Evolutionary conservation across 345 rosid species (phyloP).

Genomic region (Geranium rotundifolium): DNA sequence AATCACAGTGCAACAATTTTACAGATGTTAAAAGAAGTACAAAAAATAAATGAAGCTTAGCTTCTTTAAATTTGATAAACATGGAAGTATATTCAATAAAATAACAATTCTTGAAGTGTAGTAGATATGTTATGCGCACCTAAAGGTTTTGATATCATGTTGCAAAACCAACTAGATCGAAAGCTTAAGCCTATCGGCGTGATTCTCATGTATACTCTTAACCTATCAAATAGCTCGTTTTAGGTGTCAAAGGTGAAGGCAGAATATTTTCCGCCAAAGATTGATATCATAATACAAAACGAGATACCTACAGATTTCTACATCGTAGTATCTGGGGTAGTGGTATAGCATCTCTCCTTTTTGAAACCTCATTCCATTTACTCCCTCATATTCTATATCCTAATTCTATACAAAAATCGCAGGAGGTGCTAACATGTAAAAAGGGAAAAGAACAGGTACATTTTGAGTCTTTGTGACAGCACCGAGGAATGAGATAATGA

Average conservation of each 20-base stretch:
- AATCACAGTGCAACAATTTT: too few species aligned
- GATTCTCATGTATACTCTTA: too few species aligned
- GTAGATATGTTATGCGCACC: too few species aligned
- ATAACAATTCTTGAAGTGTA: too few species aligned
- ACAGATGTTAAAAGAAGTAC: too few species aligned
- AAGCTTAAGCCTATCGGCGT: too few species aligned
- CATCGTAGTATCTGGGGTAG: conserved; percentile 74
- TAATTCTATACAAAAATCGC: conserved; percentile 17
- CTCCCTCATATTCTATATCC: conserved; percentile 4
- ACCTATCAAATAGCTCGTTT: too few species aligned
- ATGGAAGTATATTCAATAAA: too few species aligned
- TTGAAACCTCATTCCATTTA: not conserved
- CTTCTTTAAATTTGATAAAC: too few species aligned
- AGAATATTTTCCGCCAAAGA: conserved; percentile 86
- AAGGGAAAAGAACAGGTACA: conserved; percentile 74
- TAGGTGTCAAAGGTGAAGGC: conserved; percentile 78
- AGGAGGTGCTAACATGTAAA: conserved; percentile 64
- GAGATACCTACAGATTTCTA: conserved; percentile 90
- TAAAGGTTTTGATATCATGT: too few species aligned
- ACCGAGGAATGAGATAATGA: not conserved
- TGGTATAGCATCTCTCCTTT: conserved; percentile 35
- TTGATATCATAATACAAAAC: conserved; percentile 78
- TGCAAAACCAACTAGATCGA: too few species aligned
- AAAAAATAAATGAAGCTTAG: too few species aligned
- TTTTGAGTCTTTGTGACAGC: not conserved